Evolutionary conservation across 441 rosid genomes (phyloP), one percentile per base, ranked within the genome.

Genomic region (Kokia cookei): DNA sequence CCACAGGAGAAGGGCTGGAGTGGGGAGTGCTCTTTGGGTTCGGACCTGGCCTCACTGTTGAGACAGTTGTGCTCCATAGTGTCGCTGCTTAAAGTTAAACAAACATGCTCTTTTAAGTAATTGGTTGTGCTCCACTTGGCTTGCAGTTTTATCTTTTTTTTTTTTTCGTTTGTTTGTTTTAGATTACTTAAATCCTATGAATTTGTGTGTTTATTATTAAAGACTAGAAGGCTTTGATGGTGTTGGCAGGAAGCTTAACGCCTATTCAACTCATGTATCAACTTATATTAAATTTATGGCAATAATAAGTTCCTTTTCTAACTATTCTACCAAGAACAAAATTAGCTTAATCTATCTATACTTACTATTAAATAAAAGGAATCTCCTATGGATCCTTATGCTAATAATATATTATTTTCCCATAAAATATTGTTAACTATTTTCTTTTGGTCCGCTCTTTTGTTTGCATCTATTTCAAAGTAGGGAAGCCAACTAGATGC

Each of bases 11-110:
- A 17, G 85, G 85, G 35, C 69, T 80, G 1, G 79, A 84, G n/a
- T 84, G 87, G 87, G 87, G 87, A 0, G 85, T 84, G 6, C 61
- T 84, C 19, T 68, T 82, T 26, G 87, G 85, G 45, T 82, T 84
- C 14, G 87, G 87, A 17, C 87, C 87, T 0, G 87, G 85, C 7
- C 72, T 82, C 32, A 84, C 87, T 4, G 73, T 82, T 19, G 85
- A 84, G 57, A 79, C 82, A 5, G 76, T 84, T 35, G 83, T 82
- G 22, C 82, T 84, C 32, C 85, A 64, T 24, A 73, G 80, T 37
- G n/a, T 68, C 22, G 7, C 37, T 27, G 58, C 64, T 40, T 77
- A 22, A 53, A 53, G 10, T 32, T 32, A 32, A 32, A 32, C 35
- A 55, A 67, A 45, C 9, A 43, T n/a, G 15, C 54, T 12, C n/a